Conservation (phyloP, 495 filamentous ascomycete species). For the Hypoxylon intermedium region DNA sequence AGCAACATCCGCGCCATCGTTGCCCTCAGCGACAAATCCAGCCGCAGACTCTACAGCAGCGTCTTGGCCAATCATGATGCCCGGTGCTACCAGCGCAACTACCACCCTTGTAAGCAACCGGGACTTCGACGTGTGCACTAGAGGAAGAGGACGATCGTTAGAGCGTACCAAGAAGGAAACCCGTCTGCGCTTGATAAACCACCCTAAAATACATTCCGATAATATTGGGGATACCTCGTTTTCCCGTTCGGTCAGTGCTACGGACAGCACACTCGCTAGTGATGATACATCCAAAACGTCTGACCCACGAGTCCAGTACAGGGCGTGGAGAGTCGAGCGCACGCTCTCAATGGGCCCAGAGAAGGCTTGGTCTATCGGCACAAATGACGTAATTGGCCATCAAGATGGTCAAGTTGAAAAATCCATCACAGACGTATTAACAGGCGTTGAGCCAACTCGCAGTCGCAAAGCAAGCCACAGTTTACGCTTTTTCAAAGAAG, state of each 20-base stretch:
- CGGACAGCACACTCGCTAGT: conserved; percentile 18
- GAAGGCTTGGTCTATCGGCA: conserved; percentile 64
- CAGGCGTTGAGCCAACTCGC: conserved; percentile 78
- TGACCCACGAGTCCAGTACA: conserved; percentile 47
- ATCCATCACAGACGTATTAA: conserved; percentile 80
- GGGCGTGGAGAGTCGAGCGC: conserved; percentile 54
- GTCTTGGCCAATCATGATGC: conserved; percentile 31
- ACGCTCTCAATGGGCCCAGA: conserved; percentile 53
- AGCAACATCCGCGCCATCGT: conserved; percentile 29
- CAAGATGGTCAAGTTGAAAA: conserved; percentile 72
- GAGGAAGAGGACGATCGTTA: conserved; percentile 45
- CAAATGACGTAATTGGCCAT: conserved; percentile 46
- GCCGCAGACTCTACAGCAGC: conserved; percentile 3
- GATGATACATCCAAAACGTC: conserved; percentile 29
- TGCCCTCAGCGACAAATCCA: conserved; percentile 20
- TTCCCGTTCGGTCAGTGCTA: conserved; percentile 14
- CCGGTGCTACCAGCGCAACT: conserved; percentile 37
- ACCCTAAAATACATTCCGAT: conserved; percentile 28
- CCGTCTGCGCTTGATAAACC: conserved; percentile 34
- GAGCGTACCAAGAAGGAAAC: conserved; percentile 55
- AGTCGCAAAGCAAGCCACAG: conserved; percentile 95
- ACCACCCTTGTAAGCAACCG: conserved; percentile 48
- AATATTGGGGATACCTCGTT: conserved; percentile 49
- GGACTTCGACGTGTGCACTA: conserved; percentile 41
- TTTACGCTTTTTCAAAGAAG: conserved; percentile 91